Percentiles rank a stretch among this genome's conserved stretches.
These are phyloP conservation scores for Leccinum disarticulatum DNA, from an alignment of 768 basidiomycete species.

Conservation along the genomic window DNA sequence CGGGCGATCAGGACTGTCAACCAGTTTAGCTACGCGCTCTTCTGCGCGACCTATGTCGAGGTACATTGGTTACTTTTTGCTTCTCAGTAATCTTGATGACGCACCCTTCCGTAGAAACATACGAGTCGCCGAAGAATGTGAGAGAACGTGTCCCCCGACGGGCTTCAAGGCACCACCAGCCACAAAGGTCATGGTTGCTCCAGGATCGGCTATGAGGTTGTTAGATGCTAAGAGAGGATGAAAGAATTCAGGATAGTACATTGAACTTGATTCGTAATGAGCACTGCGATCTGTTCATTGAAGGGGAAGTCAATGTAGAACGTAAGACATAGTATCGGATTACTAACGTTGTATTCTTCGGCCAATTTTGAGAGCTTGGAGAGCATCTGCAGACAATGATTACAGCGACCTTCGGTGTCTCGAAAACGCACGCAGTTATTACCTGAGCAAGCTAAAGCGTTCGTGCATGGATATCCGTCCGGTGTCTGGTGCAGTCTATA, in stretches of 20 bases:
- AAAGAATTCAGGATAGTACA: slow-evolving; percentile 41
- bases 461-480: slow-evolving; percentile 10
- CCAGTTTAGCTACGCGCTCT: slow-evolving; percentile 87
- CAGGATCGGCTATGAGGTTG: slow-evolving; percentile 73
- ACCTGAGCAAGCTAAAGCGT: slow-evolving; percentile 78
- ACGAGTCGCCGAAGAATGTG: slow-evolving; percentile 84
- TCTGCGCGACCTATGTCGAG: slow-evolving; percentile 71
- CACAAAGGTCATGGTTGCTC: slow-evolving; percentile 93
- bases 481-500: background rate
- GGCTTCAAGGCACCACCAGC: slow-evolving; percentile 92
- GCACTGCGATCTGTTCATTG: slow-evolving; percentile 63
- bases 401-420: background rate
- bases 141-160: slow-evolving; percentile 86
- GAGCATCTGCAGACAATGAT: slow-evolving; percentile 60
- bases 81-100: slow-evolving; percentile 6
- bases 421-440: slow-evolving; percentile 4
- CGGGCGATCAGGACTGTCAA: slow-evolving; percentile 85
- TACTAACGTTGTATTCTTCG: slow-evolving; percentile 81
- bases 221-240: slow-evolving; percentile 6
- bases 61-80: background rate
- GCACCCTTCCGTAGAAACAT: slow-evolving; percentile 86
- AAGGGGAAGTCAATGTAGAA: slow-evolving; percentile 9
- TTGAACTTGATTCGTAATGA: slow-evolving; percentile 94
- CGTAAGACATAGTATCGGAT: background rate
- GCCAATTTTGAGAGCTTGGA: slow-evolving; percentile 88